Conservation (phyloP, 2,329 filamentous ascomycete species). For the Fusarium sp. region DNA sequence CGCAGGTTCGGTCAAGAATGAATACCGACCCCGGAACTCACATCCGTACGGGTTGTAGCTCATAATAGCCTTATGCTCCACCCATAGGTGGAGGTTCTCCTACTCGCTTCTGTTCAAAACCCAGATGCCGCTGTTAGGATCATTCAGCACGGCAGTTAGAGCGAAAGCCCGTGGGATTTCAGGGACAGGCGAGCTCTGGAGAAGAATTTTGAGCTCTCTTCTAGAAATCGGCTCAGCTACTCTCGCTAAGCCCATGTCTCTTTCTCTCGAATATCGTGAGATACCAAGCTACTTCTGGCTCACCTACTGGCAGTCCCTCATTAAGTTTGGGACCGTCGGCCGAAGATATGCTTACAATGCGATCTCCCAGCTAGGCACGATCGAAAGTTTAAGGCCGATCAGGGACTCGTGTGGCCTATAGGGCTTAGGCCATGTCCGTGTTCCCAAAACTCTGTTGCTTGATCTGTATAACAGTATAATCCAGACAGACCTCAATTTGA, state of each 20-base stretch:
- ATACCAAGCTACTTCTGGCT: not conserved
- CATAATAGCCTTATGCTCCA: constrained; percentile 28
- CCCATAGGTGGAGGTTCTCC: constrained; percentile 25
- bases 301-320: not conserved
- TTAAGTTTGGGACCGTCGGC: not conserved
- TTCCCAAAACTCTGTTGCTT: not conserved
- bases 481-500: constrained; percentile 1
- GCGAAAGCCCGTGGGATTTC: not conserved
- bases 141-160: constrained; percentile 21
- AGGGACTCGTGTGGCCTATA: constrained; percentile 2
- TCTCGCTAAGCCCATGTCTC: not conserved
- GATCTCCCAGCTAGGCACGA: not conserved
- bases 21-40: constrained; percentile 1
- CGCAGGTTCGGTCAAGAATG: constrained; percentile 1
- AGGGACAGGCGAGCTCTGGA: not conserved
- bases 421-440: constrained; percentile 3
- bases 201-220: not conserved
- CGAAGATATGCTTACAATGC: not conserved
- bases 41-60: constrained; percentile 2
- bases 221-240: not conserved
- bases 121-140: constrained; percentile 27
- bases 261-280: not conserved
- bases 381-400: constrained; percentile 19
- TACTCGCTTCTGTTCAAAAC: constrained; percentile 6
- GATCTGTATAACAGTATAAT: not conserved